Evolutionary conservation across 345 rosid genomes (phyloP).

Genomic region (Toxicodendron radicans): DNA sequence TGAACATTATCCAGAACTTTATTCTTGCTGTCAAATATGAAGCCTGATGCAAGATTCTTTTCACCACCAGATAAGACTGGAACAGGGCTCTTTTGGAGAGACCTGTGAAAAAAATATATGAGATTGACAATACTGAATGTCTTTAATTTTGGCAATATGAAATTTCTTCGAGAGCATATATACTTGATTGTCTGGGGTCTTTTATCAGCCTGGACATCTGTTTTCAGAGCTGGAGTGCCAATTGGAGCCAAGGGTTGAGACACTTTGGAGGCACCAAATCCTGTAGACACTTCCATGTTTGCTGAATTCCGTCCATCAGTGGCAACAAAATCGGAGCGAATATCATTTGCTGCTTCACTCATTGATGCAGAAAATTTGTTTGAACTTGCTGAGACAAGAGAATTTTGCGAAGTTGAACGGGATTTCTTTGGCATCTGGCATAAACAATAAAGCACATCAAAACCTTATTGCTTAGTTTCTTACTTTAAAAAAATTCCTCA

Average conservation of each 20-base stretch:
- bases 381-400: constrained; percentile 34
- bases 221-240: constrained; percentile 67
- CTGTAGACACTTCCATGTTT: constrained; percentile 41
- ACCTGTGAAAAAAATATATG: constrained; percentile 38
- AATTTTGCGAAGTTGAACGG: constrained; percentile 46
- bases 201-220: constrained; percentile 51
- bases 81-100: constrained; percentile 43
- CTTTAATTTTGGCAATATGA: constrained; percentile 13
- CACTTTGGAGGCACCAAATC: constrained; percentile 32
- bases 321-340: constrained; percentile 36
- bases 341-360: constrained; percentile 38
- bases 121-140: constrained; percentile 17
- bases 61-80: constrained; percentile 43
- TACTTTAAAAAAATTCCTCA: neutral
- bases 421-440: constrained; percentile 62
- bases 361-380: constrained; percentile 41
- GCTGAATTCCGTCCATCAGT: constrained; percentile 37
- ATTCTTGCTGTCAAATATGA: constrained; percentile 55
- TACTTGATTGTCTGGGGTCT: constrained; percentile 62
- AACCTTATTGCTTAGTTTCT: neutral
- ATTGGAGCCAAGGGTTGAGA: constrained; percentile 76
- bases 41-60: constrained; percentile 44
- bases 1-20: constrained; percentile 62
- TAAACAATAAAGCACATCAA: constrained; percentile 24
- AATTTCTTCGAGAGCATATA: constrained; percentile 12